A percentile compares a stretch with the other conserved stretches of the same genome.
Conservation (phyloP, 140 eudicot species). For the Cichorium intybus region DNA sequence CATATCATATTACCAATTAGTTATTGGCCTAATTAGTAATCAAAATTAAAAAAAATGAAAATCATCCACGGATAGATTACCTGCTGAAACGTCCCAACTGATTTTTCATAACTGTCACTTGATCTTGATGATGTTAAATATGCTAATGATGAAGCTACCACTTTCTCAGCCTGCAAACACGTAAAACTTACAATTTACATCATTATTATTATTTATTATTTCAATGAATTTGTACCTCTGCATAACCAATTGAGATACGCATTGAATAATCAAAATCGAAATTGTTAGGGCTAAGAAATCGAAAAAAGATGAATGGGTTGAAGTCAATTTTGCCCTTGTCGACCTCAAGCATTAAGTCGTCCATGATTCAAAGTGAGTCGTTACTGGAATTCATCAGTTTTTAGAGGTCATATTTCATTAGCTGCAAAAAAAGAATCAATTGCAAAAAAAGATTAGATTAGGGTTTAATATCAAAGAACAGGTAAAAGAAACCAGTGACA, state of each 20-base stretch:
- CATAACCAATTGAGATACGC: slow-evolving; percentile 74
- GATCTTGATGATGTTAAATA: slow-evolving; percentile 40
- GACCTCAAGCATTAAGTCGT: no score
- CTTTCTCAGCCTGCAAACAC: slow-evolving; percentile 70
- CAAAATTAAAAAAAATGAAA: not conserved
- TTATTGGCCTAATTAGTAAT: not conserved
- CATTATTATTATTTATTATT: no score
- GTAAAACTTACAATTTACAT: no score
- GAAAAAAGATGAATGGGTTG: no score
- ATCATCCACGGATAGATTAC: slow-evolving; percentile 29
- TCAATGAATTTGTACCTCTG: no score
- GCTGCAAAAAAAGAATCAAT: no score
- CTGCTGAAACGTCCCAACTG: slow-evolving; percentile 67
- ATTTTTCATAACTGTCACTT: slow-evolving; percentile 24
- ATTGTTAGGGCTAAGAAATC: slow-evolving; percentile 89
- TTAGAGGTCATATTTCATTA: slow-evolving; percentile 65
- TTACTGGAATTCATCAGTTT: no score
- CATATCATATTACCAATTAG: slow-evolving; percentile 24
- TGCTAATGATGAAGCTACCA: slow-evolving; percentile 70
- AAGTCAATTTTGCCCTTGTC: no score
- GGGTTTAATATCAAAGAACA: no score
- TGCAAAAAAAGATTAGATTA: no score
- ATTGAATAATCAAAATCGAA: slow-evolving; percentile 87
- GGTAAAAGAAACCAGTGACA: no score
- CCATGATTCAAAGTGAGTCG: no score